Evolutionary conservation across 352 stramenopile species (phyloP).

Genomic region (Globisporangium rhizosaccharum): DNA sequence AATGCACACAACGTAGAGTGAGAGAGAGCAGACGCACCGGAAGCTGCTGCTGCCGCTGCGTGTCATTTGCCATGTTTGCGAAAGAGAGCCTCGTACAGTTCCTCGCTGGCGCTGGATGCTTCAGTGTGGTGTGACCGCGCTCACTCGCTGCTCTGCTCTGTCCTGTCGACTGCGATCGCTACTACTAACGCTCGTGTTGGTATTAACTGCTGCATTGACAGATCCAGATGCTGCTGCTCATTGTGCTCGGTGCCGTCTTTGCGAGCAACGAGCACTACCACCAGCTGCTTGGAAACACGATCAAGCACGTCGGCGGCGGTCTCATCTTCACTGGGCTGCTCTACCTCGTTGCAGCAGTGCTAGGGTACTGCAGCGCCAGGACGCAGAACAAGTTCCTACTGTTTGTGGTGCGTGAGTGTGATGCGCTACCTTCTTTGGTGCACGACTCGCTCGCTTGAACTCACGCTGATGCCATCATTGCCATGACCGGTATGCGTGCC

Average conservation of each 20-base stretch:
- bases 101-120: constrained; percentile 50
- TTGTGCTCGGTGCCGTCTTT: constrained; percentile 43
- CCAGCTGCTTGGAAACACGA: constrained; percentile 38
- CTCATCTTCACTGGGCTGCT: constrained; percentile 63
- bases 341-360: constrained; percentile 36
- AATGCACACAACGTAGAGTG: too few relatives aligned
- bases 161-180: neutral
- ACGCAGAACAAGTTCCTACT: constrained; percentile 80
- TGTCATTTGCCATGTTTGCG: constrained; percentile 26
- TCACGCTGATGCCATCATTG: neutral
- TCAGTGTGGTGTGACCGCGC: constrained; percentile 34
- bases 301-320: constrained; percentile 53
- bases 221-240: constrained; percentile 50
- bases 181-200: neutral
- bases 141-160: too few relatives aligned
- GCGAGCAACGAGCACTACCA: constrained; percentile 56
- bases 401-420: constrained; percentile 25
- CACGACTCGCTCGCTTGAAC: neutral
- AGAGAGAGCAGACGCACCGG: too few relatives aligned
- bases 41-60: neutral
- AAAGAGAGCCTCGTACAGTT: constrained; percentile 68
- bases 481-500: neutral
- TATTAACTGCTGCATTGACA: neutral
- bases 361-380: constrained; percentile 47
- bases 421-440: too few relatives aligned